A percentile compares a stretch with the other conserved stretches of the same genome.
phyloP scores from a whole-genome alignment of 2,329 filamentous ascomycete species.

The Scytalidium lignicola region DNA sequence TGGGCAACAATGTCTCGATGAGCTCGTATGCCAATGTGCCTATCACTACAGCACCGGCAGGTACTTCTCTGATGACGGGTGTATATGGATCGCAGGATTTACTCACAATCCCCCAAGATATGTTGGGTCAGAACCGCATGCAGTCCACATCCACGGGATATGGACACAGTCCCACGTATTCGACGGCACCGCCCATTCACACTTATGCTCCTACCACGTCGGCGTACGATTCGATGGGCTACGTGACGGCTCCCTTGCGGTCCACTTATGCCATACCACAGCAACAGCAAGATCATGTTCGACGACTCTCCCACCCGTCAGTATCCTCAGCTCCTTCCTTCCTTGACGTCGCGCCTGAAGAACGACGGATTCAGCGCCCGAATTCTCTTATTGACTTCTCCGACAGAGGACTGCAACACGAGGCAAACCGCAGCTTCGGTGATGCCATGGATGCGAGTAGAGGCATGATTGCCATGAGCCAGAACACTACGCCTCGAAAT shows the following conservation, averaged over 20 bases:
- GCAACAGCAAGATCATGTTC: slow-evolving; percentile 34
- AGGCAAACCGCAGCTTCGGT: slow-evolving; percentile 63
- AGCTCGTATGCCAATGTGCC: slow-evolving; percentile 69
- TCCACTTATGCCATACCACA: slow-evolving; percentile 46
- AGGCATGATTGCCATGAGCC: slow-evolving; percentile 92
- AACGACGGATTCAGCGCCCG: slow-evolving; percentile 39
- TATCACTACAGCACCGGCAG: slow-evolving; percentile 61
- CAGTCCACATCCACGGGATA: slow-evolving; percentile 59
- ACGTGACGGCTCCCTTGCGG: slow-evolving; percentile 61
- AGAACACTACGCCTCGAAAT: slow-evolving; percentile 87
- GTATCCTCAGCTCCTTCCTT: slow-evolving; percentile 50
- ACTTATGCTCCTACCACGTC: slow-evolving; percentile 38
- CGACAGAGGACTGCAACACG: slow-evolving; percentile 55
- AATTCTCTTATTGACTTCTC: slow-evolving; percentile 60
- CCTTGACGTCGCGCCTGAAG: slow-evolving; percentile 28
- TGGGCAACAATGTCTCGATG: slow-evolving; percentile 54
- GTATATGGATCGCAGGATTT: slow-evolving; percentile 59
- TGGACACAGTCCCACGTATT: slow-evolving; percentile 60
- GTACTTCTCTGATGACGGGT: slow-evolving; percentile 56
- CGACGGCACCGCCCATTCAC: slow-evolving; percentile 50
- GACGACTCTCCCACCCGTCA: slow-evolving; percentile 83
- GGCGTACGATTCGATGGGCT: slow-evolving; percentile 73
- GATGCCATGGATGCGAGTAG: slow-evolving; percentile 90
- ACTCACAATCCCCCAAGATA: slow-evolving; percentile 70
- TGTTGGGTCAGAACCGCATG: slow-evolving; percentile 63